Evolutionary conservation across 1,139 yeast species (phyloP), one percentile per base, ranked within the genome.

Genomic region (Candida sojae): DNA sequence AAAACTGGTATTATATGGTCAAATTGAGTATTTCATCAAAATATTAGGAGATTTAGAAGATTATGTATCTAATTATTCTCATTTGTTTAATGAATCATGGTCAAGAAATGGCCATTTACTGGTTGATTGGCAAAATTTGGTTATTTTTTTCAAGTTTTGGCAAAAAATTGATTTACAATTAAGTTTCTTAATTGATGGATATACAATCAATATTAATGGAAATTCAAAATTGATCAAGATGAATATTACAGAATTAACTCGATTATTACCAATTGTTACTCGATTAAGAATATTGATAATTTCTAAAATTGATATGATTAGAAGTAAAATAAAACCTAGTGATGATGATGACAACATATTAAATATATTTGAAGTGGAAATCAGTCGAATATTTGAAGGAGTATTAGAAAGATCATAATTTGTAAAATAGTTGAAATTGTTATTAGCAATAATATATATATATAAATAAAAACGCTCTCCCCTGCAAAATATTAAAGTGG

Each of bases 21-120:
- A 85, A 61, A 70, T 73, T 0, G 82, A 82, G 48, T 86, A 84
- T 55, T 66, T 85, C 25, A 70, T 87, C 33, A 77, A 77, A 50
- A 74, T 87, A 4, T 71, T 87, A 50, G 88, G 86, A 41, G 92
- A 86, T 54, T 62, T 86, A 45, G 81, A 84, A 44, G 93, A 86
- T 54, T 86, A 79, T 56, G 50, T 81, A 26, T 71, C 66, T 28
- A 80, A 78, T 58, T 83, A 79, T 51, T 58, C 63, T 1, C 43
- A 32, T 3, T 36, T 54, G 12, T 51, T 53, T 26, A 41, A 45
- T 34, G 48, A 46, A 31, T 23, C 38, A 17, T 42, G 44, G 42
- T 41, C 45, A 6, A 21, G 25, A 8, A 9, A 28, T 28, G 25
- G 38, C 9, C 21, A 38, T 34, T 37, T 45, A 11, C 42, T 40